These are phyloP conservation scores for Clarkia xantiana DNA, from an alignment of 345 rosid genomes.

Conservation along the genomic window DNA sequence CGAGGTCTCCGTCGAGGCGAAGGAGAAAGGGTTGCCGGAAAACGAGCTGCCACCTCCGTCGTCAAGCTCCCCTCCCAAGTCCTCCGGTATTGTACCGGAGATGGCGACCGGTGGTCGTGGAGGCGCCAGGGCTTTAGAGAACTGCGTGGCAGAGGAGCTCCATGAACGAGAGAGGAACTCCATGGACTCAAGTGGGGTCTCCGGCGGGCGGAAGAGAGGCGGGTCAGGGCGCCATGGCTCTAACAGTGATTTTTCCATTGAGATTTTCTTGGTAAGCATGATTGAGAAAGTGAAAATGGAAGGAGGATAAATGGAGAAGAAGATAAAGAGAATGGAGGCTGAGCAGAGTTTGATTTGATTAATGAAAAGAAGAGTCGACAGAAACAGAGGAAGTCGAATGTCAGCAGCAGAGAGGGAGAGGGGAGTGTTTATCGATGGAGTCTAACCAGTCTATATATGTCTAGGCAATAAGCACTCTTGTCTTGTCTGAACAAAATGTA, in stretches of 20 bases:
- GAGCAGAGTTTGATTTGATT: too few species aligned
- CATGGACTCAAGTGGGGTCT: slow-evolving; percentile 85
- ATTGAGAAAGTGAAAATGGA: slow-evolving; percentile 2
- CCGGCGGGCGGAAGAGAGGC: slow-evolving; percentile 56
- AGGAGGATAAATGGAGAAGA: not conserved
- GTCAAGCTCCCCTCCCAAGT: slow-evolving; percentile 44
- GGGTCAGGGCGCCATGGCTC: slow-evolving; percentile 56
- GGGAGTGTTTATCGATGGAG: too few species aligned
- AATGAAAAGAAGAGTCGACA: too few species aligned
- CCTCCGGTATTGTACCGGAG: slow-evolving; percentile 38
- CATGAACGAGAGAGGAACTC: slow-evolving; percentile 93
- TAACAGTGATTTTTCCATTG: slow-evolving; percentile 44
- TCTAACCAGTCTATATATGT: too few species aligned
- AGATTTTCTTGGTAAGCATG: not conserved
- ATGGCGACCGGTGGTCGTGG: slow-evolving; percentile 33
- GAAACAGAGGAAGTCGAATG: too few species aligned
- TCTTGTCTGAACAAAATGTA: too few species aligned
- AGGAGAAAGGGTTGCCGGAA: slow-evolving; percentile 79
- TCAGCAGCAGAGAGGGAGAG: too few species aligned
- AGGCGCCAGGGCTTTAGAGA: slow-evolving; percentile 59
- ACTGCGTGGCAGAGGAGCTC: slow-evolving; percentile 81
- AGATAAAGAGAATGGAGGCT: not conserved
- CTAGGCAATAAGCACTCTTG: too few species aligned
- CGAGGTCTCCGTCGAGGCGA: slow-evolving; percentile 89
- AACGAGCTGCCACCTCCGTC: slow-evolving; percentile 35